These are phyloP conservation scores for Apium graveolens DNA, from an alignment of 129 eudicot species.

Conservation along the genomic window DNA sequence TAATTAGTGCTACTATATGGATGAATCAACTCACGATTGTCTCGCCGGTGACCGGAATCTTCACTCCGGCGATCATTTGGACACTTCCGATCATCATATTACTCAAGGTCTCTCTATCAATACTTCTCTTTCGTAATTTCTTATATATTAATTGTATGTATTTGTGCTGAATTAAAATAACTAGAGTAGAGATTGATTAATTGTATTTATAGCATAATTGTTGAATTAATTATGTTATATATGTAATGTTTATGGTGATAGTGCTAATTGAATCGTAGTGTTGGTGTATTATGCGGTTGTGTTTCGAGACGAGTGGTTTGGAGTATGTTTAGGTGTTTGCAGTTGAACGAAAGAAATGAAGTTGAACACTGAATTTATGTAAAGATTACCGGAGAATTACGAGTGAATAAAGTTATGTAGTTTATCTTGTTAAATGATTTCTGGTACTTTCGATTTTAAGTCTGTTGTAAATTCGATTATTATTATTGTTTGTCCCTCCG, in stretches of 20 bases:
- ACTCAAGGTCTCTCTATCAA: neutral
- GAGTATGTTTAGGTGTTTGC: neutral
- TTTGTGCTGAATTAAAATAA: too few species aligned
- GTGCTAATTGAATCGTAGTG: neutral
- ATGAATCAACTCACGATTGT: neutral
- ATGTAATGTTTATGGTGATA: too few species aligned
- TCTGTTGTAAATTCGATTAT: neutral
- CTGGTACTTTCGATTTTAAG: neutral
- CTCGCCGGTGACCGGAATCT: neutral
- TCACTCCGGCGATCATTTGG: neutral
- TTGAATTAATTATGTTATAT: too few species aligned
- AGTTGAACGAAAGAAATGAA: neutral
- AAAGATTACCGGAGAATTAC: too few species aligned
- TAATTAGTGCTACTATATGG: neutral
- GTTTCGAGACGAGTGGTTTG: neutral
- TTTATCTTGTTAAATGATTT: neutral
- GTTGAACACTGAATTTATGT: neutral
- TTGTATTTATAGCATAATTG: neutral
- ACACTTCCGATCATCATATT: neutral
- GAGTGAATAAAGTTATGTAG: too few species aligned
- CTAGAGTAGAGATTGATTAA: too few species aligned
- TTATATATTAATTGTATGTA: too few species aligned
- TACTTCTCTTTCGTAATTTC: neutral
- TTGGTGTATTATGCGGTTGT: neutral
- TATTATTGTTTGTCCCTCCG: neutral